Conservation (phyloP, 352 stramenopile species). For the Thraustotheca clavata region DNA sequence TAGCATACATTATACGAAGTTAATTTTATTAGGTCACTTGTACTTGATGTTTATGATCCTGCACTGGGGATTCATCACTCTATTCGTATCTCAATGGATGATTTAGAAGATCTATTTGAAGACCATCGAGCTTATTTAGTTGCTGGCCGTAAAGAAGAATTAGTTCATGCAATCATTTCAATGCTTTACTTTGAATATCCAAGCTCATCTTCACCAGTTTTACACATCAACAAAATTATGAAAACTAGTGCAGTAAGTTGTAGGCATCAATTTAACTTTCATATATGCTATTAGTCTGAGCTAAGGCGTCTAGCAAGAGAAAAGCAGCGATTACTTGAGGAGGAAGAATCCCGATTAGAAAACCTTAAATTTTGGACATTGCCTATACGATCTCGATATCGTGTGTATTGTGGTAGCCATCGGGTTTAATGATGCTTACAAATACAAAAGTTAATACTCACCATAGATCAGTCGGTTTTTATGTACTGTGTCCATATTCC, state of each 20-base stretch:
- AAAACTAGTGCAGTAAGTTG: conserved; percentile 14
- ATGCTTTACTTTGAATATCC: conserved; percentile 63
- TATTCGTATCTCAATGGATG: conserved; percentile 36
- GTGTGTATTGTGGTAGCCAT: conserved; percentile 28
- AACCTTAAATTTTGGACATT: conserved; percentile 38
- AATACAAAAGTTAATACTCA: background rate
- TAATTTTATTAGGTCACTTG: conserved; percentile 27
- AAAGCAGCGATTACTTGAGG: conserved; percentile 37
- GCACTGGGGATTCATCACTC: conserved; percentile 25
- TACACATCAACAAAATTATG: conserved; percentile 17
- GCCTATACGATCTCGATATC: conserved; percentile 38
- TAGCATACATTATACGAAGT: no score
- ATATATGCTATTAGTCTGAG: conserved; percentile 31
- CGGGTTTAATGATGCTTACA: conserved; percentile 27
- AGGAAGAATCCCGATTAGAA: conserved; percentile 35
- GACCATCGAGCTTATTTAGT: conserved; percentile 33
- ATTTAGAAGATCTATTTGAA: conserved; percentile 50
- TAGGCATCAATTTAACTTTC: background rate
- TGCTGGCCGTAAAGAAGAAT: conserved; percentile 40
- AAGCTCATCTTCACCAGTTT: background rate
- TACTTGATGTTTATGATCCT: conserved; percentile 49
- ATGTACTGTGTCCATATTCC: conserved; percentile 52
- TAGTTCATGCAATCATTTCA: conserved; percentile 41
- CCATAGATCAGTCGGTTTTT: conserved; percentile 5
- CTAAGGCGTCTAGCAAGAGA: conserved; percentile 44